Percentiles rank a stretch among this genome's conserved stretches.
These are phyloP conservation scores for Nicotiana benthamiana DNA, from an alignment of 257 asterid genomes.

Conservation along the genomic window DNA sequence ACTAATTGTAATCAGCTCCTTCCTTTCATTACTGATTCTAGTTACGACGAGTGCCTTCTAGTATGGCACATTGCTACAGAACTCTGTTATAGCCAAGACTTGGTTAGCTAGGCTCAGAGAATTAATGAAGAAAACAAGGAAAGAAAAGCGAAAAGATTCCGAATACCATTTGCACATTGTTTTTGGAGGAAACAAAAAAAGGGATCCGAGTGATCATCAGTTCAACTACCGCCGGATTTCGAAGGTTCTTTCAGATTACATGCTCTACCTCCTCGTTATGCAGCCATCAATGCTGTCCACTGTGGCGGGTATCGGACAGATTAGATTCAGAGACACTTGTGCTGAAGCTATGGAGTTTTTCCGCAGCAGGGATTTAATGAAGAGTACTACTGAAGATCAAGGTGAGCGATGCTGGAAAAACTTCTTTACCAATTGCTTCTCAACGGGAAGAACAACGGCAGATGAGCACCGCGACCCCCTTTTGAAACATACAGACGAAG, in stretches of 20 bases:
- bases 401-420: not conserved
- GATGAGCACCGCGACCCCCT: not conserved
- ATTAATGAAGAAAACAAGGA: too few relatives aligned
- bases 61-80: conserved; percentile 60
- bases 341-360: conserved; percentile 34
- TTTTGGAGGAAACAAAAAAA: too few relatives aligned
- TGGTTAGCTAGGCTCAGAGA: too few relatives aligned
- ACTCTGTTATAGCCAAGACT: conserved; percentile 27
- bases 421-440: not conserved
- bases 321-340: conserved; percentile 49
- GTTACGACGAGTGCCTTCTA: conserved; percentile 45
- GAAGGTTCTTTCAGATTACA: conserved; percentile 48
- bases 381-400: not conserved
- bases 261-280: conserved; percentile 50
- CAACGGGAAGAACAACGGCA: not conserved
- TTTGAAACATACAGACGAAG: not conserved
- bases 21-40: conserved; percentile 15
- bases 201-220: too few relatives aligned
- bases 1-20: conserved; percentile 18
- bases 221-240: conserved; percentile 11
- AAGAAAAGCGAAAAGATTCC: too few relatives aligned
- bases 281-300: conserved; percentile 47
- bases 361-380: not conserved
- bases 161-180: too few relatives aligned
- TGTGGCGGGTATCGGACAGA: conserved; percentile 50